phyloP scores from a whole-genome alignment of 495 filamentous ascomycete species.

The Podospora australis region DNA sequence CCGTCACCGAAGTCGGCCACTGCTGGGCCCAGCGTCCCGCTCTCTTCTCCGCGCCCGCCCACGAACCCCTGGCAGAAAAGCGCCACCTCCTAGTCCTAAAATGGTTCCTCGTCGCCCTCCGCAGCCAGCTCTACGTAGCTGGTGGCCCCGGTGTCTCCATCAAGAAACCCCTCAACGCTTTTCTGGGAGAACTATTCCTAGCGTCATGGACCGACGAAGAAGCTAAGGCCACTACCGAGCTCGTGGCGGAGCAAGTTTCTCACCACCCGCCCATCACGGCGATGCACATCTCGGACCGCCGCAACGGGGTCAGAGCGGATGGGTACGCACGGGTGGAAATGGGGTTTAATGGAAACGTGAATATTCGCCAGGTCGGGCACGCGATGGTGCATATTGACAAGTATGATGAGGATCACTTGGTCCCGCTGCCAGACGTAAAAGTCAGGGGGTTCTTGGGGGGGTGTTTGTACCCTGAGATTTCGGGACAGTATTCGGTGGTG shows the following conservation, averaged over 20 bases:
- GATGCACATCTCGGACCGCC: constrained; percentile 69
- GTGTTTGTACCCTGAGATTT: constrained; percentile 37
- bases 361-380: constrained; percentile 79
- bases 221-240: constrained; percentile 64
- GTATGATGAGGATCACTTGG: constrained; percentile 45
- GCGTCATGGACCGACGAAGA: constrained; percentile 69
- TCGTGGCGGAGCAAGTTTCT: constrained; percentile 50
- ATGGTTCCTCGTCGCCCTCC: constrained; percentile 78
- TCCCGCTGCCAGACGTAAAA: constrained; percentile 39
- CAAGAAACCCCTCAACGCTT: constrained; percentile 37
- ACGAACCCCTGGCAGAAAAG: constrained; percentile 61
- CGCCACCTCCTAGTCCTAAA: constrained; percentile 71
- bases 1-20: constrained; percentile 75
- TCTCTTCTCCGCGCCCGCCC: constrained; percentile 72
- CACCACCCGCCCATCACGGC: constrained; percentile 87
- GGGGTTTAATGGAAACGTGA: constrained; percentile 69
- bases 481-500: constrained; percentile 31
- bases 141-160: constrained; percentile 19
- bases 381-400: constrained; percentile 46
- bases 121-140: constrained; percentile 59
- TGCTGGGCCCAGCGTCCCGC: constrained; percentile 83
- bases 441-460: constrained; percentile 39
- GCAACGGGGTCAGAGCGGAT: constrained; percentile 67
- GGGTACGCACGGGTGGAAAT: constrained; percentile 88
- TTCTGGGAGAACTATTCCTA: constrained; percentile 37